phyloP scores from a whole-genome alignment of 768 basidiomycete genomes.

The Dacryopinax primogenitus region DNA sequence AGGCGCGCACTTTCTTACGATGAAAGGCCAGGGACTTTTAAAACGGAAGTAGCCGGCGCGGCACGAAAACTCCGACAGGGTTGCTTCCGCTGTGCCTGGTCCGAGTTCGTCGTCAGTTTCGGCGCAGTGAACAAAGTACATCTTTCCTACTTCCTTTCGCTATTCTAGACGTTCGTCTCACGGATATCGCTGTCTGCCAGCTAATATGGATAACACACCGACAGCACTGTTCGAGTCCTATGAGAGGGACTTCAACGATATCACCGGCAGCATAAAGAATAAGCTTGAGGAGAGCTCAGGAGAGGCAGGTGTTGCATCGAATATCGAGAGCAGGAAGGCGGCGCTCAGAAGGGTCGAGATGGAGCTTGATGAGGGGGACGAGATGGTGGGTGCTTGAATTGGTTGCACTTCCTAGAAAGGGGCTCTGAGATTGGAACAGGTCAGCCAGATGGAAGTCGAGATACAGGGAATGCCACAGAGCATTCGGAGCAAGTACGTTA shows the following conservation, averaged over 20 bases:
- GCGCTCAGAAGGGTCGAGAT: slow-evolving; percentile 74
- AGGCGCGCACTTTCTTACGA: too few species aligned
- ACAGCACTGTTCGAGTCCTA: slow-evolving; percentile 83
- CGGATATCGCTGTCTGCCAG: not conserved
- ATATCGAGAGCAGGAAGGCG: slow-evolving; percentile 62
- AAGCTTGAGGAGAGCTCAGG: slow-evolving; percentile 64
- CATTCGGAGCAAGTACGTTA: slow-evolving; percentile 61
- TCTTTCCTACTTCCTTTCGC: not conserved
- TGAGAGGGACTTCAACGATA: slow-evolving; percentile 80
- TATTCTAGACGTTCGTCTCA: too few species aligned
- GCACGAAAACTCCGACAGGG: not conserved
- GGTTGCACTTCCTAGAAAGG: not conserved
- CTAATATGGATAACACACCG: slow-evolving; percentile 66
- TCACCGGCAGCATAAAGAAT: slow-evolving; percentile 56
- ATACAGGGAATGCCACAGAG: slow-evolving; percentile 87
- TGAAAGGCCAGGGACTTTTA: too few species aligned
- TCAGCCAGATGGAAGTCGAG: slow-evolving; percentile 99
- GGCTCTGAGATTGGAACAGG: slow-evolving; percentile 34
- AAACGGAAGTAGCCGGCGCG: not conserved
- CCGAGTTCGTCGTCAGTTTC: not conserved
- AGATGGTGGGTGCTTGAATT: slow-evolving; percentile 53
- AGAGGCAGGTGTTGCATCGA: slow-evolving; percentile 50
- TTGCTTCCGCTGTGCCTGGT: slow-evolving; percentile 8
- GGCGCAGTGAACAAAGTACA: not conserved
- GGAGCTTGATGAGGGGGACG: slow-evolving; percentile 96